Evolutionary conservation across 352 stramenopile species (phyloP), one percentile per base, ranked within the genome.

Genomic region (Aphanomyces astaci): DNA sequence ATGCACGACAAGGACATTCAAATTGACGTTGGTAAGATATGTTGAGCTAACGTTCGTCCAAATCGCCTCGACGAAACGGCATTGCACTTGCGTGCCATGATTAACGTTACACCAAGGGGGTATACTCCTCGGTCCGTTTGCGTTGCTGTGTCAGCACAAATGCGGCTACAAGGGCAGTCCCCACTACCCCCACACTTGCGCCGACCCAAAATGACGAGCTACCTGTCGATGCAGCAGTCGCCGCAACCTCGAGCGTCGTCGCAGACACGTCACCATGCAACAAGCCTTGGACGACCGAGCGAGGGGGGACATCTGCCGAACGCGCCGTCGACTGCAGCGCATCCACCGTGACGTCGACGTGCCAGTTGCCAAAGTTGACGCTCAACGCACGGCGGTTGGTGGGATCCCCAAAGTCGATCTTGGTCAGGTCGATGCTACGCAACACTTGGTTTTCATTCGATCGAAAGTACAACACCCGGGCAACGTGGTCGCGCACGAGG

Each of bases 391-490:
- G 71, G 15, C 83, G 83, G 49, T 76, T 82, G 19, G 74, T 24
- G 0, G 57, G 51, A 36, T 78, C 69, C 0, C 52, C 55, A 67
- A 88, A 92, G 48, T 89, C 81, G 11, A 92, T 4, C 64, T 77
- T 67, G 46, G 77, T 78, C 36, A 92, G 62, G 56, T 84, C 83
- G 40, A 92, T 73, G 9, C 74, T 67, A 33, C 83, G 83, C 39
- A 89, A 63, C n/a, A 86, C 66, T 57, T 87, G 81, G 69, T 92
- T 92, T 15, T 81, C 71, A 15, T 76, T 92, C 22, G 81, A 86
- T 39, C 78, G 81, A 46, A 92, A 73, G 66, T 89, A 92, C n/a
- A 92, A 71, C 72, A 81, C 84, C 11, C 74, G 71, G 11, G 75
- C 65, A n/a, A 52, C 66, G 57, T 92, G 83, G 69, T 92, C 83